A percentile compares a stretch with the other conserved stretches of the same genome.
These are phyloP conservation scores for Penicillium occitanis DNA, from an alignment of 2,329 filamentous ascomycete species.

Conservation along the genomic window DNA sequence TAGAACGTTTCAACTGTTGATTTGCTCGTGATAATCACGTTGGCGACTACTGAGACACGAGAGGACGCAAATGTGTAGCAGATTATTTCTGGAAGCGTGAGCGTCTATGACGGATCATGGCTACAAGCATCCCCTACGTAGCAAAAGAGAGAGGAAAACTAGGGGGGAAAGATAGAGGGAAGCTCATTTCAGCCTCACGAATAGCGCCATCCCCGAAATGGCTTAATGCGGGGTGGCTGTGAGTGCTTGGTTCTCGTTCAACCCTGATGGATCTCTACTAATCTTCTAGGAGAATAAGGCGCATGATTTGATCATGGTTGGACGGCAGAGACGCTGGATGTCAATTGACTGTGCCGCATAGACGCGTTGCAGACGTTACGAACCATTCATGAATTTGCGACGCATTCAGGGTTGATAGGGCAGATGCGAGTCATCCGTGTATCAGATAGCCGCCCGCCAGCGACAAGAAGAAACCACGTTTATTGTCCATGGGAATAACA, in stretches of 20 bases:
- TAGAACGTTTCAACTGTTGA: slow-evolving; percentile 1
- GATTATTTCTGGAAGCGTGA: slow-evolving; percentile 8
- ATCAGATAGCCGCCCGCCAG: slow-evolving; percentile 1
- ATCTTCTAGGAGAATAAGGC: not conserved
- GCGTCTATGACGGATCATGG: not conserved
- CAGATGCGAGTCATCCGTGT: slow-evolving; percentile 4
- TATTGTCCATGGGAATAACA: not conserved
- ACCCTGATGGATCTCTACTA: not conserved
- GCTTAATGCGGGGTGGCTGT: slow-evolving; percentile 16
- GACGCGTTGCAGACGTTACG: slow-evolving; percentile 13
- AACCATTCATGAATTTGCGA: not conserved
- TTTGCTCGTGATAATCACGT: not conserved
- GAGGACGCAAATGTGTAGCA: not conserved
- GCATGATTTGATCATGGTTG: not conserved
- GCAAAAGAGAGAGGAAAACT: not conserved
- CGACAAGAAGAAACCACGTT: not conserved
- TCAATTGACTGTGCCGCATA: slow-evolving; percentile 16
- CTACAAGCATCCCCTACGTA: not conserved
- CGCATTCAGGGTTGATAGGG: slow-evolving; percentile 10
- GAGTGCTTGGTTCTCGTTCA: not conserved
- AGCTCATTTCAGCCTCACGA: slow-evolving; percentile 10
- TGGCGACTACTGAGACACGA: slow-evolving; percentile 16
- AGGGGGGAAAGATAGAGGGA: not conserved
- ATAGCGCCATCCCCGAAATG: not conserved
- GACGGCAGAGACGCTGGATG: not conserved